Evolutionary conservation across 495 filamentous ascomycete genomes (phyloP).

Genomic region (Talaromyces nanjingensis): DNA sequence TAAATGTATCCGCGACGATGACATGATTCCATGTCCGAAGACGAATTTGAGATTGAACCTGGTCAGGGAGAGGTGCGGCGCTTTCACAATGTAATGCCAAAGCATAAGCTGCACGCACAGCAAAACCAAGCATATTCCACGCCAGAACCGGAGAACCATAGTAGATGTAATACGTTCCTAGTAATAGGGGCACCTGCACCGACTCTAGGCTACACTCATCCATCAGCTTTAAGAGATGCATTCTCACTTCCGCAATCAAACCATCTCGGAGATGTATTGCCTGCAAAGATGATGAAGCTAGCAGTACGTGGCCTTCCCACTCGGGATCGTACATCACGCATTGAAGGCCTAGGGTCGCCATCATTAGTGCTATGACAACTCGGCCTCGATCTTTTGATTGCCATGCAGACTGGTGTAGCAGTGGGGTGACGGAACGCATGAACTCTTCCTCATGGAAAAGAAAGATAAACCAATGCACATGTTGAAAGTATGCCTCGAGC

Average conservation of each 20-base stretch:
- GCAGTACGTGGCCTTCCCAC: not conserved
- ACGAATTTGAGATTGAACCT: not conserved
- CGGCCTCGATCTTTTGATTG: not conserved
- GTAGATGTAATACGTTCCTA: constrained; percentile 19
- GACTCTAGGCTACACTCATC: constrained; percentile 24
- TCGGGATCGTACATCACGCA: constrained; percentile 14
- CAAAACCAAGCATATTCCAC: constrained; percentile 2
- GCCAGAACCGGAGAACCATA: not conserved
- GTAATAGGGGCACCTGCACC: constrained; percentile 27
- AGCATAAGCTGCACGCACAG: constrained; percentile 1
- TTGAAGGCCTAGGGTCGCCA: constrained; percentile 24
- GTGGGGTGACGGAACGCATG: not conserved
- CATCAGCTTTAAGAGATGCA: constrained; percentile 12
- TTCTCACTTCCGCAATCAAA: constrained; percentile 4
- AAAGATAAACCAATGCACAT: not conserved
- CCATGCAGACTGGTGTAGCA: not conserved
- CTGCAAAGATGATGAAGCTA: not conserved
- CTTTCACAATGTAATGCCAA: constrained; percentile 1
- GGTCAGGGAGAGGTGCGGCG: not conserved
- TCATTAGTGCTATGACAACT: constrained; percentile 12
- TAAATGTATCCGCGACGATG: not conserved
- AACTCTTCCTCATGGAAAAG: not conserved
- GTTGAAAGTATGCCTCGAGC: not conserved
- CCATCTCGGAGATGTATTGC: not conserved
- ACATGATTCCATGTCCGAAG: constrained; percentile 4